Evolutionary conservation across 495 filamentous ascomycete species (phyloP), one percentile per base, ranked within the genome.

Genomic region (Aspergillus nidulans): DNA sequence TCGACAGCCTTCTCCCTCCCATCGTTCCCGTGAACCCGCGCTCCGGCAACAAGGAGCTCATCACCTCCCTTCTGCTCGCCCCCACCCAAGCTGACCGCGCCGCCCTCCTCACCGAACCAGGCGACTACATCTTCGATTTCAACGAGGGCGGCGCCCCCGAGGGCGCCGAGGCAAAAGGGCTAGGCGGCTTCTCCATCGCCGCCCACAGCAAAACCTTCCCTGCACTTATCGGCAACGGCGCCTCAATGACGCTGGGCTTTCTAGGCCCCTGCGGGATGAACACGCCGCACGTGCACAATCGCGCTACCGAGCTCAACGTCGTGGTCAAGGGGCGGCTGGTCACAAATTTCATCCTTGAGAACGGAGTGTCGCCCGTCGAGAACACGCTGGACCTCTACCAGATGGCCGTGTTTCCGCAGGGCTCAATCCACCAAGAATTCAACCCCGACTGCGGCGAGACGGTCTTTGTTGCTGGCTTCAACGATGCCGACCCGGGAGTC

Each of bases 121-220:
- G 52, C 52, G 52, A 55, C 52, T 49, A 40, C 44, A 48, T 55
- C 52, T 55, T 55, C 44, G 52, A 55, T 44, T 55, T 55, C 44
- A 55, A 48, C 36, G n/a, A 24, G 2, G 20, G 32, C 43, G 1
- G 1, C 21, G 52, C 52, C 0, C 43, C 52, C 23, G 6, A 15
- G 9, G 16, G 32, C 6, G 25, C 43, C 23, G 34, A 40, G 9
- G 6, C 43, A n/a, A 30, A 30, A 5, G 52, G 52, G 3, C 32
- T 30, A 7, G 52, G 52, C 43, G 52, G 52, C 3, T 25, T 32
- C 34, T 26, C 43, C 32, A 24, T 49, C 23, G 21, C 43, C 16
- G 52, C 52, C 1, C 23, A 55, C 43, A 23, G 32, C 15, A 55
- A 55, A n/a, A 48, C 52, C 21, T 23, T 55, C 19, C 52, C 52